These are phyloP conservation scores for Phytophthora litchii DNA, from an alignment of 352 stramenopile species.

Conservation along the genomic window DNA sequence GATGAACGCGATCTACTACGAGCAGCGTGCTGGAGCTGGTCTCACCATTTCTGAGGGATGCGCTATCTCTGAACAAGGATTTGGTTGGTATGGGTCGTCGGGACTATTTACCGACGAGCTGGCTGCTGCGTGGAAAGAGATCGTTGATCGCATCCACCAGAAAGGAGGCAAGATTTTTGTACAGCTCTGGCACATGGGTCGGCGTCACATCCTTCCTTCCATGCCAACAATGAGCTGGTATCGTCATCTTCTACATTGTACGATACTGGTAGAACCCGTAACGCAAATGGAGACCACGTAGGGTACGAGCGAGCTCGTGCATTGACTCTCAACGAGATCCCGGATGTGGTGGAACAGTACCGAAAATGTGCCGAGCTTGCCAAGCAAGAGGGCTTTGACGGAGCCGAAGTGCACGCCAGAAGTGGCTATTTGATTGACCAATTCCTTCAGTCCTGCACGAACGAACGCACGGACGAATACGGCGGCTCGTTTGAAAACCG, in stretches of 20 bases:
- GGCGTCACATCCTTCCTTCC: constrained; percentile 13
- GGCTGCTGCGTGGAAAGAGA: constrained; percentile 24
- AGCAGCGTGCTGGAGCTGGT: no score
- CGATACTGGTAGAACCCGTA: background rate
- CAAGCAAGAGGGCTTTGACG: constrained; percentile 88
- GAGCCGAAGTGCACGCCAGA: constrained; percentile 85
- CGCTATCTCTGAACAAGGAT: no score
- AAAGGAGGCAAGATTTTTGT: constrained; percentile 18
- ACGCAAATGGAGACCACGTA: constrained; percentile 22
- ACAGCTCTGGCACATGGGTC: constrained; percentile 24
- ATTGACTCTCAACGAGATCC: constrained; percentile 72
- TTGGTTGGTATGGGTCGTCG: background rate
- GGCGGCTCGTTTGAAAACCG: constrained; percentile 81
- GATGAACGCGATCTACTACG: no score
- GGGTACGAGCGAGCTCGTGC: constrained; percentile 48
- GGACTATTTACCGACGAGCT: constrained; percentile 52
- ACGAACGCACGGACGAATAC: constrained; percentile 80
- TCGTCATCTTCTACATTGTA: no score
- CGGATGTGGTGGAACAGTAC: constrained; percentile 66
- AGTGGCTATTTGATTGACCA: constrained; percentile 92
- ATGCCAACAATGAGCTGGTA: constrained; percentile 13
- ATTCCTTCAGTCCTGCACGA: constrained; percentile 74
- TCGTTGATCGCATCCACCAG: constrained; percentile 38
- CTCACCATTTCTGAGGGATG: no score
- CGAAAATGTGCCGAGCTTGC: constrained; percentile 45